Conservation (phyloP, 306 rosid species). For the Cicer pinnatifidum region DNA sequence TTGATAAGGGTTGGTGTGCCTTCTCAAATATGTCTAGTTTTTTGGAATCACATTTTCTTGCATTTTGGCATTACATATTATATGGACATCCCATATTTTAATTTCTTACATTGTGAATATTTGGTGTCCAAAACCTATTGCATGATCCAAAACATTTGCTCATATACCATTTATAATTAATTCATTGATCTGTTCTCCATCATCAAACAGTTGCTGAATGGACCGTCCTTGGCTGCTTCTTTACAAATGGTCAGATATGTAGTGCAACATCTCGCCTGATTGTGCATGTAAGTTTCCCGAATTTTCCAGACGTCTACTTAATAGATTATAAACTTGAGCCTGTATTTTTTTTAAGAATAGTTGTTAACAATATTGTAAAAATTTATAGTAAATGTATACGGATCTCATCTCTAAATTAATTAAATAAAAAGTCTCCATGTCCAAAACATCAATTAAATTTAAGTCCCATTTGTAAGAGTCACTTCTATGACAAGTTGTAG, state of each 20-base stretch:
- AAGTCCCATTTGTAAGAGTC: no score
- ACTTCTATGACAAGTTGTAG: no score
- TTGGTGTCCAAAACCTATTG: conserved; percentile 24
- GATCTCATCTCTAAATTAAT: no score
- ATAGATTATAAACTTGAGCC: no score
- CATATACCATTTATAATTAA: neutral
- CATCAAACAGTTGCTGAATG: conserved; percentile 87
- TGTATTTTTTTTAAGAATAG: no score
- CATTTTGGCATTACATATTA: neutral
- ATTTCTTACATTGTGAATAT: conserved; percentile 21
- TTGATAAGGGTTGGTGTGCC: conserved; percentile 85
- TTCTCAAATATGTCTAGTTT: conserved; percentile 35
- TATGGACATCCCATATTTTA: neutral
- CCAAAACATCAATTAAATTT: no score
- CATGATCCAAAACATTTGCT: neutral
- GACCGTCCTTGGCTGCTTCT: conserved; percentile 89
- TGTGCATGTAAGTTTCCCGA: conserved; percentile 69
- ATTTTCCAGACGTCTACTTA: no score
- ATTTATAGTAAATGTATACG: no score
- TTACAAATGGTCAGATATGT: conserved; percentile 99
- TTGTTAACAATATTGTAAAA: no score
- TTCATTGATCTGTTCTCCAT: conserved; percentile 40
- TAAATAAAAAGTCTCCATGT: no score
- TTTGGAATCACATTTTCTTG: neutral
- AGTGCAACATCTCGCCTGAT: conserved; percentile 98